Percentiles rank a stretch among this genome's conserved stretches.
Evolutionary conservation across 2,329 filamentous ascomycete genomes (phyloP).

Genomic region (Ceratocystis albifundus): DNA sequence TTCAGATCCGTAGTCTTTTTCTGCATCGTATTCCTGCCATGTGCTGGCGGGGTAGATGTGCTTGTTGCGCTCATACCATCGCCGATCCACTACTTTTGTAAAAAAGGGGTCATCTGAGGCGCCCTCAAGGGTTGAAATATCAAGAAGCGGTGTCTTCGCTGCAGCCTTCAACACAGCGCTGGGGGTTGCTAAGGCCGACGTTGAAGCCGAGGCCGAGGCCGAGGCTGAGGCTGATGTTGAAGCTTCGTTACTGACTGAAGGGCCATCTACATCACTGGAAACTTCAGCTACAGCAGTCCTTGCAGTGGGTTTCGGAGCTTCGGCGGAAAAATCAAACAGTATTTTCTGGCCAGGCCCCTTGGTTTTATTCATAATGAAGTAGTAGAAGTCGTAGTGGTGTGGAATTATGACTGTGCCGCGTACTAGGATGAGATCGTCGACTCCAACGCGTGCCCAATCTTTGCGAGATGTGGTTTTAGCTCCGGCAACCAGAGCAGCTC

Average conservation of each 20-base stretch:
- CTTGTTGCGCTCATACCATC: slow-evolving; percentile 97
- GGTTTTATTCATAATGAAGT: slow-evolving; percentile 85
- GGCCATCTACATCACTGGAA: slow-evolving; percentile 9
- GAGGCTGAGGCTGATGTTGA: not conserved
- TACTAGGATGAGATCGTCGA: slow-evolving; percentile 92
- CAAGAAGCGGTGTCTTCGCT: slow-evolving; percentile 33
- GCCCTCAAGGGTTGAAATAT: slow-evolving; percentile 57
- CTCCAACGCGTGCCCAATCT: slow-evolving; percentile 85
- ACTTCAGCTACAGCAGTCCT: not conserved
- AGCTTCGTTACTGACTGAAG: slow-evolving; percentile 20
- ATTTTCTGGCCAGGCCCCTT: slow-evolving; percentile 57
- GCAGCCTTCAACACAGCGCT: slow-evolving; percentile 32
- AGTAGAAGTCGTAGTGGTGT: slow-evolving; percentile 97
- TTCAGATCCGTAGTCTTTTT: slow-evolving; percentile 68
- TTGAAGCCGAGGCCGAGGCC: too few relatives aligned
- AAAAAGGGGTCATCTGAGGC: slow-evolving; percentile 61
- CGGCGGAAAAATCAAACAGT: slow-evolving; percentile 63
- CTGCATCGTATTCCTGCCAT: slow-evolving; percentile 90
- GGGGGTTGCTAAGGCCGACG: slow-evolving; percentile 2
- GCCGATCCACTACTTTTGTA: slow-evolving; percentile 88
- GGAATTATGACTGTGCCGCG: slow-evolving; percentile 84
- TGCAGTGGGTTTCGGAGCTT: slow-evolving; percentile 29
- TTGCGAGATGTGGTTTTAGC: slow-evolving; percentile 52
- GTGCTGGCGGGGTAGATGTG: slow-evolving; percentile 94
- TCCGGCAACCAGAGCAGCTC: slow-evolving; percentile 67